Percentiles rank a stretch among this genome's conserved stretches.
Conservation (phyloP, 2,329 filamentous ascomycete genomes). For the Botrytis fabae region DNA sequence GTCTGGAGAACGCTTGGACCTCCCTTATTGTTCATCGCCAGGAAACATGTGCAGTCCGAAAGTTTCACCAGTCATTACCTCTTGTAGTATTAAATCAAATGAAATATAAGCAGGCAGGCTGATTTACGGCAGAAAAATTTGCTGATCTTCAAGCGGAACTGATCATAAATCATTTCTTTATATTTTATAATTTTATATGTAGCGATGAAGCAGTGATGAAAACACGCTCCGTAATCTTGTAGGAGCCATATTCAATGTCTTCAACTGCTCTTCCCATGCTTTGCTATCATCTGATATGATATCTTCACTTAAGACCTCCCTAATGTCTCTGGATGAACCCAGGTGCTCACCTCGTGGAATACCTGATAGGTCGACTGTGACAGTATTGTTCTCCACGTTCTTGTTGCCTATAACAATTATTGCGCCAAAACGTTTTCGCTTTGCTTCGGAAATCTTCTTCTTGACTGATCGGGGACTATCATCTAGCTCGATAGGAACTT, state of each 20-base stretch:
- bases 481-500: conserved; percentile 68
- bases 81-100: not conserved
- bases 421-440: conserved; percentile 68
- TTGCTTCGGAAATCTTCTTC: conserved; percentile 73
- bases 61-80: not conserved
- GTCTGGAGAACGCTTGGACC: not conserved
- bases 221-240: not conserved
- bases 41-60: not conserved
- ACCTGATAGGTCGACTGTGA: conserved; percentile 51
- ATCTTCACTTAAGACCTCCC: not conserved
- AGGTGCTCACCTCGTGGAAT: conserved; percentile 31
- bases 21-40: not conserved
- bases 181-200: conserved; percentile 14
- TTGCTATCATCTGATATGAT: not conserved
- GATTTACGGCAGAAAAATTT: not conserved
- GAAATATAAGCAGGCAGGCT: too few relatives aligned
- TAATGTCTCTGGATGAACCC: not conserved
- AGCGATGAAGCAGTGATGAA: conserved; percentile 15
- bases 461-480: conserved; percentile 60
- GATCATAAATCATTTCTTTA: not conserved
- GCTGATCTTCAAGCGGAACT: not conserved
- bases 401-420: conserved; percentile 71
- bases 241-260: conserved; percentile 2
- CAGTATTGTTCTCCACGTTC: conserved; percentile 58
- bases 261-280: conserved; percentile 13